Base-by-base conservation (phyloP, 2,329 filamentous ascomycete species). In the Bisporella sp. region DNA sequence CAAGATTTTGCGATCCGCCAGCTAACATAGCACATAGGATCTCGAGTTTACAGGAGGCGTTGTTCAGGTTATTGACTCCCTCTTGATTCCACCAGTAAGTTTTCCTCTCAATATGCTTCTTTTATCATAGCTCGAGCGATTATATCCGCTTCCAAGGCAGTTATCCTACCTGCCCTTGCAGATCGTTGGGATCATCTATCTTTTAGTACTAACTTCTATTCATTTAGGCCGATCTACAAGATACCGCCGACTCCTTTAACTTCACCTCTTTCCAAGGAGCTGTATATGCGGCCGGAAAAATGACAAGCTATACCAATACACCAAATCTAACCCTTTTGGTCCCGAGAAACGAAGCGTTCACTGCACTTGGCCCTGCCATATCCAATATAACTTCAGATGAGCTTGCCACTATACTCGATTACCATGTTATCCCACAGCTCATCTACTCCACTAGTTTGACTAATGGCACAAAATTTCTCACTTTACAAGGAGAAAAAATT, bases 21-120 rank as follows among this genome's bases (percentile, higher is more conserved):
- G 31, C 53, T 55, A 35, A 55, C 42, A 43, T 41, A 31, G 7
- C 9, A 9, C 8, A 31, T 30, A 68, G 68, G 75, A 79, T 60
- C 70, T 78, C 33, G 51, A 56, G 40, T 77, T 77, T 59, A 62
- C 66, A 28, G 73, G 74, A 40, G 76, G 77, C 5, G 65, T 77
- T 7, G 66, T 79, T 49, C 77, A 80, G 47, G 62, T 78, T 5
- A 68, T 78, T 46, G 75, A 79, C 63, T 73, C 73, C 33, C 66
- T 79, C 28, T 65, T 79, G 41, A 68, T 75, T 1, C 73, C 76
- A 2, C 77, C 77, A 0, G 50, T 60, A 4, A 61, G 64, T 28
- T 59, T 74, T 35, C 67, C 68, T 21, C 3, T 21, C 21, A 21
- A 21, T 21, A 21, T 21, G 21, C 3, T 21, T 21, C 21, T 21